Base-by-base conservation (phyloP, 2,329 filamentous ascomycete genomes). In the Pestalotiopsis sp. region DNA sequence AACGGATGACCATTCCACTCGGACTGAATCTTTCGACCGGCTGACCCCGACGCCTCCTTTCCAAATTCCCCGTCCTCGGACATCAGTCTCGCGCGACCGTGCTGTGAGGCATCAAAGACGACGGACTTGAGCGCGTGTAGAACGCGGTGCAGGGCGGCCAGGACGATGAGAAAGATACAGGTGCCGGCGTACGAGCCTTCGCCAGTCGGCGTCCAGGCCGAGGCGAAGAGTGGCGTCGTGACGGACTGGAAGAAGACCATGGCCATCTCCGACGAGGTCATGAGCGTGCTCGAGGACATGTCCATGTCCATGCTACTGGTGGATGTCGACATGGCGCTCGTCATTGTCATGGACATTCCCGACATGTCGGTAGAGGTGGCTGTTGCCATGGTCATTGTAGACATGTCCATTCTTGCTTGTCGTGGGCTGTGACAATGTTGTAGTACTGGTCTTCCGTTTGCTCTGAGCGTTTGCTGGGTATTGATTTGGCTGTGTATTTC, bases 81-180 rank as follows among this genome's bases (percentile, higher is more conserved):
- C 25, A 27, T 12, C 20, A 40, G 17, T 40, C 64, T n/a, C 23
- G 38, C 20, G 20, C 27, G 17, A 0, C 27, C 58, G 20, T 49
- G 38, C 27, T 25, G 45, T 27, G 9, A 14, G 13, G 58, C 36
- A 14, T 65, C 36, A 41, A 69, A 68, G 17, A 66, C 45, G 25
- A 65, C 20, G 36, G 56, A 68, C 31, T 65, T 66, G 27, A 58
- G 83, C 2, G 94, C 94, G 66, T 95, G 83, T 17, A 97, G 84
- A 27, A 85, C 81, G 67, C 94, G 92, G 76, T 91, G 90, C 68
- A 92, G 76, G 70, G 91, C 84, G 69, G 91, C 90, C 66, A 98
- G 90, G 60, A 92, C 74, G 77, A 97, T 90, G 69, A 98, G 87
- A 82, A 98, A 98, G 79, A 98, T 92, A 84, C 95, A 97, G 36